phyloP scores from a whole-genome alignment of 2,329 filamentous ascomycete genomes.

The Pseudogymnoascus pannorum region DNA sequence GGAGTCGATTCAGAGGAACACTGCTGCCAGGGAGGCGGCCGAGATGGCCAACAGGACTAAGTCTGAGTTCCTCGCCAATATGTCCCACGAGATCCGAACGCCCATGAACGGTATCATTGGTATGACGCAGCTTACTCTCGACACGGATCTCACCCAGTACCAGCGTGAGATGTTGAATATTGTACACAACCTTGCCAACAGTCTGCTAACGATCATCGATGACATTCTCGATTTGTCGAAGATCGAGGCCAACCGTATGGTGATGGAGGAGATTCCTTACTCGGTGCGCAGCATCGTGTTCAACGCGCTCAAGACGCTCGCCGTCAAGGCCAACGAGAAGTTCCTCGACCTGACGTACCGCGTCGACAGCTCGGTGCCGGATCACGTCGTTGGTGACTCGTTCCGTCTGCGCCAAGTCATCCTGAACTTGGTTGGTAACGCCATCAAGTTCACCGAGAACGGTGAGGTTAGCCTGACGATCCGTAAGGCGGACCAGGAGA shows the following conservation, averaged over 20 bases:
- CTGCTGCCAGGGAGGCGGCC: constrained; percentile 87
- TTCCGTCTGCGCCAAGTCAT: constrained; percentile 97
- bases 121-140: constrained; percentile 93
- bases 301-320: constrained; percentile 91
- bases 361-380: constrained; percentile 86
- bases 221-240: constrained; percentile 68
- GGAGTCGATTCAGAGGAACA: constrained; percentile 95
- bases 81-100: constrained; percentile 97
- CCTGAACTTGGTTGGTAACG: constrained; percentile 92
- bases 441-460: constrained; percentile 97
- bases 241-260: constrained; percentile 95
- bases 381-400: constrained; percentile 92
- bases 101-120: constrained; percentile 94
- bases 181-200: constrained; percentile 93
- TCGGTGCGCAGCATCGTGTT: constrained; percentile 91
- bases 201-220: constrained; percentile 93
- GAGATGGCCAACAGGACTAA: constrained; percentile 97
- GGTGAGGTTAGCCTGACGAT: constrained; percentile 96
- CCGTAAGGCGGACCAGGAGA: constrained; percentile 57
- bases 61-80: constrained; percentile 96
- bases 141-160: constrained; percentile 89
- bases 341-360: constrained; percentile 88
- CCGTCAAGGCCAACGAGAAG: constrained; percentile 96
- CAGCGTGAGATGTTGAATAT: constrained; percentile 98
- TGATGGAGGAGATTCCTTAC: constrained; percentile 96